Evolutionary conservation across 306 rosid species (phyloP).

Genomic region (Quillaja saponaria): DNA sequence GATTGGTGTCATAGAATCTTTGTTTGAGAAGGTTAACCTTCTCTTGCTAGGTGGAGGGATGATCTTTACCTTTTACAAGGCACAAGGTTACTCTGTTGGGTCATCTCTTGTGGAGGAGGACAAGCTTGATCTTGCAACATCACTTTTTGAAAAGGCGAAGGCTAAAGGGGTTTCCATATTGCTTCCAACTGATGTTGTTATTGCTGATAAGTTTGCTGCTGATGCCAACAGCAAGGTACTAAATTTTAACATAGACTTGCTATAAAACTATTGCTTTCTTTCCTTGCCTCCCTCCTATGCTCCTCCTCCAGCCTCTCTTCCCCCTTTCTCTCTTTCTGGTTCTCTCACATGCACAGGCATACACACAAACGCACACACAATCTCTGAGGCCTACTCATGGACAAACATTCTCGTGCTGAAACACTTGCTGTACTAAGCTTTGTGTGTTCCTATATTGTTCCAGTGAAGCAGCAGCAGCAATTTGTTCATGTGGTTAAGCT

Average conservation of each 20-base stretch:
- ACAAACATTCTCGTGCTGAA: no score
- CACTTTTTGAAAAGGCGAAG: slow-evolving; percentile 83
- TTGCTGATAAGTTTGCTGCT: slow-evolving; percentile 87
- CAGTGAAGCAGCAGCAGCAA: no score
- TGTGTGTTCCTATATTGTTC: no score
- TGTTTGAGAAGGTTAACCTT: slow-evolving; percentile 74
- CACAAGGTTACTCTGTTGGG: slow-evolving; percentile 82
- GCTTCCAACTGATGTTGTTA: slow-evolving; percentile 87
- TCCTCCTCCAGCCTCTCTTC: not conserved
- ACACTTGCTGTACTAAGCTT: no score
- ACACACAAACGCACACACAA: no score
- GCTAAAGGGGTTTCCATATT: slow-evolving; percentile 77
- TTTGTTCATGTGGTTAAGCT: no score
- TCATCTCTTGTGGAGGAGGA: slow-evolving; percentile 93
- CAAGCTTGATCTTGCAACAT: slow-evolving; percentile 70
- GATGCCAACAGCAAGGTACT: slow-evolving; percentile 92
- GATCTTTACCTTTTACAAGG: slow-evolving; percentile 94
- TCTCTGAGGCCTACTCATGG: no score
- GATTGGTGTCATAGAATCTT: slow-evolving; percentile 91
- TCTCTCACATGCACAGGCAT: no score
- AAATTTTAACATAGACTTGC: not conserved
- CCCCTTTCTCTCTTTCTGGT: not conserved
- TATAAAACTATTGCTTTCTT: not conserved
- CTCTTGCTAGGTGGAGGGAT: slow-evolving; percentile 92
- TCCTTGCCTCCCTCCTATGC: not conserved